Conservation (phyloP, 2,329 filamentous ascomycete genomes). For the Penicillium sp. region DNA sequence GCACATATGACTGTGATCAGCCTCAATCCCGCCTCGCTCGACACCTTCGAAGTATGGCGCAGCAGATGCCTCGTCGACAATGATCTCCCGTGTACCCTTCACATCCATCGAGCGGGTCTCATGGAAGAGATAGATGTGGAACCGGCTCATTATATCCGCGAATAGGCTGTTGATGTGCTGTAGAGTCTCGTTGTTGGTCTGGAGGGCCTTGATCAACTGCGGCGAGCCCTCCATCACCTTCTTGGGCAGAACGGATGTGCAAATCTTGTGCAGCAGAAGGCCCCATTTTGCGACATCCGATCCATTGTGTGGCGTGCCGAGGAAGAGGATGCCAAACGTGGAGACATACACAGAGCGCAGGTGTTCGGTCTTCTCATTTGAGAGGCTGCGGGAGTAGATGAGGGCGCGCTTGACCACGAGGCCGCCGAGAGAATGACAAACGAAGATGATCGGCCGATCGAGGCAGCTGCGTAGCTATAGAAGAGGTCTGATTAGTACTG, state of each 20-base stretch:
- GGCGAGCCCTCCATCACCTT: constrained; percentile 68
- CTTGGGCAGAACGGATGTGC: constrained; percentile 64
- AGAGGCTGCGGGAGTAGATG: constrained; percentile 65
- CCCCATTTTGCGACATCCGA: constrained; percentile 70
- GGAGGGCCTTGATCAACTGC: constrained; percentile 69
- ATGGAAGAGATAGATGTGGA: constrained; percentile 74
- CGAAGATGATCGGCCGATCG: constrained; percentile 71
- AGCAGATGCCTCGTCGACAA: constrained; percentile 71
- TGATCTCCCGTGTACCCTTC: constrained; percentile 61
- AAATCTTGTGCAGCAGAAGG: constrained; percentile 66
- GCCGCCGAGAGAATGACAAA: constrained; percentile 73
- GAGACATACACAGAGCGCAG: constrained; percentile 70
- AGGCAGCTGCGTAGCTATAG: constrained; percentile 48
- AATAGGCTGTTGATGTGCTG: constrained; percentile 75
- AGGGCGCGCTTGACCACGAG: constrained; percentile 71
- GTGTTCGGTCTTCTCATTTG: constrained; percentile 61
- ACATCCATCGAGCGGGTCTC: constrained; percentile 72
- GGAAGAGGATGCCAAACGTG: constrained; percentile 74
- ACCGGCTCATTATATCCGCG: constrained; percentile 68
- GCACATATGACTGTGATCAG: constrained; percentile 71
- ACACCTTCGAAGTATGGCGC: constrained; percentile 69
- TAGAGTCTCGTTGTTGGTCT: constrained; percentile 71
- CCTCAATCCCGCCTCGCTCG: constrained; percentile 72
- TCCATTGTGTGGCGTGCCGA: constrained; percentile 74
- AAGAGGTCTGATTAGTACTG: neutral